Evolutionary conservation across 257 asterid genomes (phyloP).

Genomic region (Rubia yunnanensis): DNA sequence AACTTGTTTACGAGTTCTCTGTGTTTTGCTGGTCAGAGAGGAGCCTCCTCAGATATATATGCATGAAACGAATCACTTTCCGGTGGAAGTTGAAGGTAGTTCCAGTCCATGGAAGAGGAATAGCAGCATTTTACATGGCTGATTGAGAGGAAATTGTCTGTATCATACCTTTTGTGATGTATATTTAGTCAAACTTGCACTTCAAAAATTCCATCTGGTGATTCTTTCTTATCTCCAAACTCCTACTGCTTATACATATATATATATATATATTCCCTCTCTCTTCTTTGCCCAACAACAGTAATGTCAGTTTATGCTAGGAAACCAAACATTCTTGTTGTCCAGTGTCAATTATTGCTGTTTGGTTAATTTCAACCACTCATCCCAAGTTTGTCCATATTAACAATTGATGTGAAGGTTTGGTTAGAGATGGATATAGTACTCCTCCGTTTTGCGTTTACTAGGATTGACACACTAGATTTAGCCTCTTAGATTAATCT

Average conservation of each 20-base stretch:
- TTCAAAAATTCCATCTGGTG: background rate
- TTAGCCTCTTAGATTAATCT: too few species aligned
- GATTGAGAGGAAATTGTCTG: background rate
- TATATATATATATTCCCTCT: background rate
- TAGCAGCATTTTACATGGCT: background rate
- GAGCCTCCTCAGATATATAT: constrained; percentile 54
- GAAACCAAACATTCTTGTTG: background rate
- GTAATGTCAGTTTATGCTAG: background rate
- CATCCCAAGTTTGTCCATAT: background rate
- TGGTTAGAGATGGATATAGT: too few species aligned
- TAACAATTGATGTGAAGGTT: background rate
- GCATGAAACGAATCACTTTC: constrained; percentile 18
- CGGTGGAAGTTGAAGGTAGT: constrained; percentile 12
- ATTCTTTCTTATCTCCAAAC: constrained; percentile 7
- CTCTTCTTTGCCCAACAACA: background rate
- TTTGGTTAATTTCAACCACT: background rate
- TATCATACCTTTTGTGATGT: background rate
- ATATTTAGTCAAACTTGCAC: background rate
- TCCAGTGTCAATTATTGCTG: background rate
- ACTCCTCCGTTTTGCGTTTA: too few species aligned
- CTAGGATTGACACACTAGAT: too few species aligned
- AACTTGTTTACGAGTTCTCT: constrained; percentile 5
- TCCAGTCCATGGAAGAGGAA: background rate
- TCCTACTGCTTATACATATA: background rate
- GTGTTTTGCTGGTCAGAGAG: constrained; percentile 43